These are phyloP conservation scores for Bromus sterilis DNA, from an alignment of 176 grass and related monocot genomes.

Conservation along the genomic window DNA sequence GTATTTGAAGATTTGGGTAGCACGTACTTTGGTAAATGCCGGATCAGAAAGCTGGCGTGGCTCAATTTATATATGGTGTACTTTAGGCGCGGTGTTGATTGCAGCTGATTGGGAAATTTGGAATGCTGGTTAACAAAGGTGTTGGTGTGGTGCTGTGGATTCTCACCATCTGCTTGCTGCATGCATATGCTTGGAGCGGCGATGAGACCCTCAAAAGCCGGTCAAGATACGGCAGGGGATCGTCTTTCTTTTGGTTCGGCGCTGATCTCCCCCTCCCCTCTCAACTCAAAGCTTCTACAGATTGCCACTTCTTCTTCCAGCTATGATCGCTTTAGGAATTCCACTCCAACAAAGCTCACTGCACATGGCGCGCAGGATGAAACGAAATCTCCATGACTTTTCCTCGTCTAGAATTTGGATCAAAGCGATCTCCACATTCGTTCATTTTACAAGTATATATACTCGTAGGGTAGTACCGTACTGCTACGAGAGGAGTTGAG, in stretches of 20 bases:
- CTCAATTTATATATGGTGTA: neutral
- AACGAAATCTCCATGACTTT: neutral
- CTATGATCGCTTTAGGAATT: neutral
- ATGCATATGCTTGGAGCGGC: neutral
- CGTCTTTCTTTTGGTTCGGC: constrained; percentile 23
- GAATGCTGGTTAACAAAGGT: neutral
- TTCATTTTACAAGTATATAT: too few species aligned
- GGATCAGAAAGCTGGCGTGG: neutral
- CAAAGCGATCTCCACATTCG: neutral
- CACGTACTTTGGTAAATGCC: constrained; percentile 28
- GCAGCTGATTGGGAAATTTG: neutral
- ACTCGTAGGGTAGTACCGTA: neutral
- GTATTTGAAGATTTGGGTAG: constrained; percentile 20
- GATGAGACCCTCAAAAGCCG: neutral
- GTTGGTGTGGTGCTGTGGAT: neutral
- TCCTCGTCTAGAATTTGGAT: neutral
- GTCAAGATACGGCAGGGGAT: constrained; percentile 35
- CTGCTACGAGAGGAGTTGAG: neutral
- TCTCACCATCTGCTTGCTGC: neutral
- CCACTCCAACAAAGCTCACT: neutral
- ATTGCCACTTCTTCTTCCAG: neutral
- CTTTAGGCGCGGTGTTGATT: neutral
- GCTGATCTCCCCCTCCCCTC: neutral
- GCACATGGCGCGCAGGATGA: constrained; percentile 7
- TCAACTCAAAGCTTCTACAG: neutral